Evolutionary conservation across 1,284 basidiomycete genomes (phyloP).

Genomic region (Abortiporus biennis): DNA sequence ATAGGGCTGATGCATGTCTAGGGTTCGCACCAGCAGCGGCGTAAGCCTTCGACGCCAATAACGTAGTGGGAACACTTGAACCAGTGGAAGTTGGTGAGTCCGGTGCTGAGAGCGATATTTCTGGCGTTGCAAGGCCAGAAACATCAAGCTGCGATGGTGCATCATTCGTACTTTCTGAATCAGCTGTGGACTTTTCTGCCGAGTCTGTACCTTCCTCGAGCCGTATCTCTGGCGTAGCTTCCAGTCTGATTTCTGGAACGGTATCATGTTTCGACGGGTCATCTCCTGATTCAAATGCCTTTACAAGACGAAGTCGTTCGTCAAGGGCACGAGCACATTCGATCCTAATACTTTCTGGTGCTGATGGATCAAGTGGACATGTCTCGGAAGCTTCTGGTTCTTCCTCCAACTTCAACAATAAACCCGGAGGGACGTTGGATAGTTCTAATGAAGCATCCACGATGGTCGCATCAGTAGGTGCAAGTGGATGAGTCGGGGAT

Average conservation of each 20-base stretch:
- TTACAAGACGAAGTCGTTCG: slow-evolving; percentile 42
- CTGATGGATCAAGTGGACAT: slow-evolving; percentile 52
- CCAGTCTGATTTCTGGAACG: slow-evolving; percentile 43
- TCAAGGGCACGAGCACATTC: slow-evolving; percentile 47
- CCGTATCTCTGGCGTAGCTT: slow-evolving; percentile 28
- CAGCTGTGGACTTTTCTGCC: neutral
- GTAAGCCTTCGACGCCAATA: slow-evolving; percentile 45
- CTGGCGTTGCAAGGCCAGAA: slow-evolving; percentile 15
- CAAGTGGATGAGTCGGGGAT: slow-evolving; percentile 36
- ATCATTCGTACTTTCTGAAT: no score
- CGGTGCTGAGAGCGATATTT: slow-evolving; percentile 25
- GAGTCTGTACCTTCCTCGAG: slow-evolving; percentile 28
- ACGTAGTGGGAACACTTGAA: slow-evolving; percentile 34
- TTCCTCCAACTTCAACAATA: slow-evolving; percentile 46
- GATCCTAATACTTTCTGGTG: slow-evolving; percentile 43
- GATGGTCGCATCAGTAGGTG: slow-evolving; percentile 42
- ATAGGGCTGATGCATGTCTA: slow-evolving; percentile 56
- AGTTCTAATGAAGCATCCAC: slow-evolving; percentile 50
- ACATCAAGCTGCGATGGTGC: slow-evolving; percentile 1
- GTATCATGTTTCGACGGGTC: slow-evolving; percentile 14
- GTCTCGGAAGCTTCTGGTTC: slow-evolving; percentile 38
- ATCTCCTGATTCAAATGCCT: slow-evolving; percentile 21
- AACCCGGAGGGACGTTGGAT: slow-evolving; percentile 44
- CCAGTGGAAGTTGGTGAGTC: slow-evolving; percentile 22
- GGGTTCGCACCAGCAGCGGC: slow-evolving; percentile 43